Evolutionary conservation across 257 asterid species (phyloP), one percentile per base, ranked within the genome.

Genomic region (Misopates orontium): DNA sequence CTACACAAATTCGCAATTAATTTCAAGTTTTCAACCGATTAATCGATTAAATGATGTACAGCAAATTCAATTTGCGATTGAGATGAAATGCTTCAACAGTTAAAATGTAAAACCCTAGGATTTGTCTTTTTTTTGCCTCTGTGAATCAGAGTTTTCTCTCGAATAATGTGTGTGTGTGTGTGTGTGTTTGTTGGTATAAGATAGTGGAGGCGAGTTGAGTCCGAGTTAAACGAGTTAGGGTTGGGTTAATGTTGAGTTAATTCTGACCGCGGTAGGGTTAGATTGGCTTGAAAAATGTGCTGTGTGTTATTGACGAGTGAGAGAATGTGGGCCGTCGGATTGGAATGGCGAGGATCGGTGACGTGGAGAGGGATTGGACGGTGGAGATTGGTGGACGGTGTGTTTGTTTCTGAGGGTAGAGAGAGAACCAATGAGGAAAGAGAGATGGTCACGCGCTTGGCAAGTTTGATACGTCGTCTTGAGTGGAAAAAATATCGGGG

Each of bases 221-320:
- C 79, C 87, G 85, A 85, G 83, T 81, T 85, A 60, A 72, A 64
- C 73, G 78, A 78, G 84, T 82, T 78, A 73, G 80, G 76, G 69
- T 70, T 55, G 70, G 62, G 67, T 71, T 13, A 58, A 17, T 80
- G 79, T 79, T 79, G 80, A 78, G 94, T 85, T 79, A 60, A 25
- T 59, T 69, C 75, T 72, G 68, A 87, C 88, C 72, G 62, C 36
- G 73, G 86, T 60, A 59, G 71, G 75, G 81, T 66, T 69, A 53
- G 69, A 25, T 25, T 28, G 62, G 54, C 11, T 57, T 44, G 76
- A 69, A 19, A 52, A 36, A 23, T 15, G 44, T 47, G 11, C 25
- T 51, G 57, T 21, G 20, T 53, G 70, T 58, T 19, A 68, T 70
- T 23, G 73, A 69, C 74, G 68, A 53, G 68, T 12, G 52, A 65